phyloP scores from a whole-genome alignment of 2,329 filamentous ascomycete species.

The Clarireedia hainanense region DNA sequence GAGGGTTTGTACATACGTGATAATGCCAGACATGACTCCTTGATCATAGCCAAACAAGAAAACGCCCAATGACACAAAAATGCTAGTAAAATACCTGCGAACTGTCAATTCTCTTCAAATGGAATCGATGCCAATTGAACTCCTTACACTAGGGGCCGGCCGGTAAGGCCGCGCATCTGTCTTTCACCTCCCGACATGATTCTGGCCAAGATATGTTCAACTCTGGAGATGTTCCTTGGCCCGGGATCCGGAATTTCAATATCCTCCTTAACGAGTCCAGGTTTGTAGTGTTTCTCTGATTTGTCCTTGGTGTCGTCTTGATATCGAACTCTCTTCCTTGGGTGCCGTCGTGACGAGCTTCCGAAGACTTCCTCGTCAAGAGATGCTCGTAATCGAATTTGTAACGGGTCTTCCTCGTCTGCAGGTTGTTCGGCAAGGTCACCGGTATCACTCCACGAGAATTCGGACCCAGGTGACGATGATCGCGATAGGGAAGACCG shows the following conservation, averaged over 20 bases:
- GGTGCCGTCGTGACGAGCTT: conserved; percentile 38
- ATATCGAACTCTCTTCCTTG: conserved; percentile 62
- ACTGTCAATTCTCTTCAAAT: conserved; percentile 8
- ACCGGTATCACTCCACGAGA: conserved; percentile 89
- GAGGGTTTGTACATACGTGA: conserved; percentile 42
- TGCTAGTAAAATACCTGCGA: conserved; percentile 83
- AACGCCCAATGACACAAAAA: conserved; percentile 79
- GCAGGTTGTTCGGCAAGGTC: conserved; percentile 89
- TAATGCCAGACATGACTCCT: conserved; percentile 75
- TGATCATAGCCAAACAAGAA: conserved; percentile 89
- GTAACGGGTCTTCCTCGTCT: conserved; percentile 74
- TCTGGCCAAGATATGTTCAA: conserved; percentile 63
- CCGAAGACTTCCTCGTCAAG: conserved; percentile 54
- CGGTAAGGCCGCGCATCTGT: conserved; percentile 84
- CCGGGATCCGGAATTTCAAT: conserved; percentile 71
- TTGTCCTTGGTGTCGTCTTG: conserved; percentile 35
- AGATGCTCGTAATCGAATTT: conserved; percentile 58
- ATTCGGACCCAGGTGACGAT: conserved; percentile 56
- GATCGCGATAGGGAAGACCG: conserved; percentile 41
- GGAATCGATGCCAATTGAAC: conserved; percentile 10
- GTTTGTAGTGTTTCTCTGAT: conserved; percentile 34
- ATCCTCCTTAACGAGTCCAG: conserved; percentile 56
- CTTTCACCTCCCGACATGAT: conserved; percentile 79
- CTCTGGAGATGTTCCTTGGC: conserved; percentile 54
- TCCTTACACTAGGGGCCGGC: conserved; percentile 83